Conservation (phyloP, 257 asterid genomes). For the Voacanga thouarsii region DNA sequence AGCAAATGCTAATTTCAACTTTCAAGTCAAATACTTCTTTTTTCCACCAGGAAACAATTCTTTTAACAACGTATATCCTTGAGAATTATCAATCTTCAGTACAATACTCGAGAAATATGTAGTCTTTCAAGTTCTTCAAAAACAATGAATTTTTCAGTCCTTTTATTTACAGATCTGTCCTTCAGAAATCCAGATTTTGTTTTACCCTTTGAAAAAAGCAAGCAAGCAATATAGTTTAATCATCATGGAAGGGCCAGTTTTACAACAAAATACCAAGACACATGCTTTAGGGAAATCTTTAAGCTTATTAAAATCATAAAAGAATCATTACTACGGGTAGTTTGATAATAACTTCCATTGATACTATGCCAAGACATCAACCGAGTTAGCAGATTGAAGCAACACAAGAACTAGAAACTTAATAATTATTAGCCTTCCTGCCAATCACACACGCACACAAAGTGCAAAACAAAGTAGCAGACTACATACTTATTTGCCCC, state of each 20-base stretch:
- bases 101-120: not conserved
- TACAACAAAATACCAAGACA: no score
- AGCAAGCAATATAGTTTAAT: not conserved
- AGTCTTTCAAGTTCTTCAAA: no score
- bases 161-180: not conserved
- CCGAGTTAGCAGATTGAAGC: not conserved
- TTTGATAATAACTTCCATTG: not conserved
- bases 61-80: not conserved
- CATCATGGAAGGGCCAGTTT: not conserved
- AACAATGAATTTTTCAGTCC: not conserved
- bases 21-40: not conserved
- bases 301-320: no score
- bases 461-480: not conserved
- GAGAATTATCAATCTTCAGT: not conserved
- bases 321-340: not conserved
- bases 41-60: not conserved
- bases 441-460: not conserved
- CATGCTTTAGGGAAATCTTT: no score
- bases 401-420: not conserved
- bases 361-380: not conserved
- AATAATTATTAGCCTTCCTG: not conserved
- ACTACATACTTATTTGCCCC: slow-evolving; percentile 52
- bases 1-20: not conserved
- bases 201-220: not conserved
- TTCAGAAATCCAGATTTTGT: not conserved